Base-by-base conservation (phyloP, 2,329 filamentous ascomycete genomes). In the Fusarium torulosum region DNA sequence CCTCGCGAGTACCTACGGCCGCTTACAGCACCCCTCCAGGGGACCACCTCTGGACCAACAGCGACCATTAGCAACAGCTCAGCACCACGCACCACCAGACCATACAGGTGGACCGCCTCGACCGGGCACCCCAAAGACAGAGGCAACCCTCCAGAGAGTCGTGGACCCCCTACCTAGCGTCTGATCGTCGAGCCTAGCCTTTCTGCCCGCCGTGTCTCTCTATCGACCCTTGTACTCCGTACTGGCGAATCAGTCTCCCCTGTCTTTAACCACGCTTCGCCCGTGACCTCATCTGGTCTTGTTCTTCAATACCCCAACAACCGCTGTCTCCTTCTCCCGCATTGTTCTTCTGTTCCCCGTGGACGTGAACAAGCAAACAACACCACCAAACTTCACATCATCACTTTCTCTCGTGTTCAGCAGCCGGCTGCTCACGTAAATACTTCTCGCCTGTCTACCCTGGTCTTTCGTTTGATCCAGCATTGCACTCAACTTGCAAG, bases 371-470 rank as follows among this genome's bases (percentile, higher is more conserved):
- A 74, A 69, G 66, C 68, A 67, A 65, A 60, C 55, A 70, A 58
- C 69, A 72, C 53, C 59, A 74, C 46, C 53, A 58, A 56, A 37
- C 52, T 53, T 53, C 38, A 45, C 51, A 53, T 57, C 51, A n/a
- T 46, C 47, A 65, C 64, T 67, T 70, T 71, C 54, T 46, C 56
- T 72, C 59, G 72, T 72, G 72, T 67, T 74, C 72, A 74, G 71
- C 70, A 74, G 71, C 72, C 68, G 72, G 72, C 70, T 74, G 72
- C 72, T 64, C 71, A 73, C 71, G 58, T 65, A 70, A 71, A 74
- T 29, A 59, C 61, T 62, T 60, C 53, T 63, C 44, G 51, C 55
- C 52, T 57, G 46, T 53, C 67, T 54, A 65, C 63, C 59, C 62
- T 56, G 69, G 69, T 67, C 71, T 65, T 55, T 72, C 69, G 58